phyloP scores from a whole-genome alignment of 2,329 filamentous ascomycete species.

The Blastomyces silverae region DNA sequence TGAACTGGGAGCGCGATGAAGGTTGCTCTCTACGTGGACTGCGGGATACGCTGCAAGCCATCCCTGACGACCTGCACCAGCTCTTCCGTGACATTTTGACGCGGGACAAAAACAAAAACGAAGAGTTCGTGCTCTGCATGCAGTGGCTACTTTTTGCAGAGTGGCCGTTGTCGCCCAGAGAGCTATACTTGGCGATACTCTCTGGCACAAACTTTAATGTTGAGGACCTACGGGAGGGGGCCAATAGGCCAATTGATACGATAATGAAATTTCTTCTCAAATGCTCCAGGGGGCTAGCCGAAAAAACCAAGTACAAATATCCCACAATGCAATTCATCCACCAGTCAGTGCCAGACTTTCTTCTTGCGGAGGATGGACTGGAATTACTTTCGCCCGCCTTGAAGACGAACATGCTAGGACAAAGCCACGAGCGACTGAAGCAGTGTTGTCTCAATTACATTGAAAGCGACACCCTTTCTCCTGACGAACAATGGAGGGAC shows the following conservation, averaged over 20 bases:
- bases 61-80: conserved; percentile 28
- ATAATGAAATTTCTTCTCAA: not conserved
- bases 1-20: conserved; percentile 39
- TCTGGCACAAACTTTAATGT: not conserved
- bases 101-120: not conserved
- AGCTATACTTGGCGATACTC: conserved; percentile 22
- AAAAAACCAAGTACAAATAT: not conserved
- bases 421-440: conserved; percentile 42
- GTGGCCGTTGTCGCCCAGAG: conserved; percentile 18
- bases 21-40: conserved; percentile 25
- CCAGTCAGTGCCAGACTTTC: not conserved
- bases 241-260: not conserved
- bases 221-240: not conserved
- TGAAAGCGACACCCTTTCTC: not conserved
- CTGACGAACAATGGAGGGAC: too few relatives aligned
- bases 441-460: conserved; percentile 15
- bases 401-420: conserved; percentile 24
- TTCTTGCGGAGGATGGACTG: not conserved
- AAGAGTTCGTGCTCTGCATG: not conserved
- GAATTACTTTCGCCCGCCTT: not conserved
- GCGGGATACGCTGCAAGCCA: conserved; percentile 28
- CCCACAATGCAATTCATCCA: not conserved
- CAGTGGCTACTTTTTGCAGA: conserved; percentile 17
- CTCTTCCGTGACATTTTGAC: conserved; percentile 22
- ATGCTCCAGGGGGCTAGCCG: not conserved